A percentile compares a stretch with the other conserved stretches of the same genome.
Conservation (phyloP, 768 basidiomycete species). For the Heimioporus sp. region DNA sequence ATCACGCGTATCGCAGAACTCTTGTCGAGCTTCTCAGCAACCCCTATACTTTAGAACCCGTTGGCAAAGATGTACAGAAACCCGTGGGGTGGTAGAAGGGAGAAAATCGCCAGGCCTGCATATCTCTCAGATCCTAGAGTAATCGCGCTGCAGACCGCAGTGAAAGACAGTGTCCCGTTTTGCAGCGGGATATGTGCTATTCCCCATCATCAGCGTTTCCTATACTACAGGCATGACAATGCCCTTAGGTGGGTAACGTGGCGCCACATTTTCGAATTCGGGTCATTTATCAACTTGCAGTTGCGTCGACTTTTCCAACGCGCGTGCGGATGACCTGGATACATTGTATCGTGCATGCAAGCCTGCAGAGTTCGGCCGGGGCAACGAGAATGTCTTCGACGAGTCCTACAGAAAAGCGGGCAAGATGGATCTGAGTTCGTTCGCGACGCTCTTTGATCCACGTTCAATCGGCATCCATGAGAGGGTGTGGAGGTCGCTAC, state of each 20-base stretch:
- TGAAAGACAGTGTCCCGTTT: not conserved
- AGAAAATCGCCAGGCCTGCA: not conserved
- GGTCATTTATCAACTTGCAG: not conserved
- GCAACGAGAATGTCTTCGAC: conserved; percentile 35
- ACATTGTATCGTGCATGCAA: conserved; percentile 34
- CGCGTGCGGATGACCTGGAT: not conserved
- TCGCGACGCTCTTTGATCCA: conserved; percentile 33
- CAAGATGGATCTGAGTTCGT: conserved; percentile 38
- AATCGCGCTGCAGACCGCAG: not conserved
- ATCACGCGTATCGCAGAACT: no score
- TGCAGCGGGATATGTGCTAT: not conserved
- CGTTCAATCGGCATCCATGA: conserved; percentile 17
- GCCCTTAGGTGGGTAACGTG: no score
- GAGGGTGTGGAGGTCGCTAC: conserved; percentile 3
- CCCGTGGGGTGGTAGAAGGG: no score
- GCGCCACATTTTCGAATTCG: no score
- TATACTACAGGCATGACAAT: no score
- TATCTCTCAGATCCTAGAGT: not conserved
- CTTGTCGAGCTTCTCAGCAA: no score
- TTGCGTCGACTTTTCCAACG: not conserved
- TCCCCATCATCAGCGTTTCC: not conserved
- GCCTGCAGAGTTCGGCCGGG: conserved; percentile 39
- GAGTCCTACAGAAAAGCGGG: conserved; percentile 42
- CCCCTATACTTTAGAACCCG: no score
- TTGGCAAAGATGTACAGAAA: no score